Conservation (phyloP, 2,329 filamentous ascomycete species). For the Hypoxylon sp. region DNA sequence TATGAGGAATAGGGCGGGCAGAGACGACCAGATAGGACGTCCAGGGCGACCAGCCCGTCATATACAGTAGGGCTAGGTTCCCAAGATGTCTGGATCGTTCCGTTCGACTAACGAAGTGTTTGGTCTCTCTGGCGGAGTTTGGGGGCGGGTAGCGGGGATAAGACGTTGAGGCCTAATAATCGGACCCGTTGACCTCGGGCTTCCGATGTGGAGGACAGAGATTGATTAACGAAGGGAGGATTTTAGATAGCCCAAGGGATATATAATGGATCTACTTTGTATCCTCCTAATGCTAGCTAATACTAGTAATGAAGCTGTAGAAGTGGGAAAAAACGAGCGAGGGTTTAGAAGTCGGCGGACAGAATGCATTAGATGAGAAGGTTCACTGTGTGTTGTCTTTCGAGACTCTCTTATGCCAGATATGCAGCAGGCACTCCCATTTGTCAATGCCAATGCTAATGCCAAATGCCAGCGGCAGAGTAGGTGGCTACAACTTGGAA, state of each 20-base stretch:
- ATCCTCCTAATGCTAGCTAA: not conserved
- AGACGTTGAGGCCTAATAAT: slow-evolving; percentile 32
- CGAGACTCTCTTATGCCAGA: slow-evolving; percentile 41
- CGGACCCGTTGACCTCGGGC: slow-evolving; percentile 25
- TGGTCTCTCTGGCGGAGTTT: slow-evolving; percentile 33
- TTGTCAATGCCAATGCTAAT: slow-evolving; percentile 44
- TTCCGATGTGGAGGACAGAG: slow-evolving; percentile 18
- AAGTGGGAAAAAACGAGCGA: slow-evolving; percentile 10
- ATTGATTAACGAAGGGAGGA: slow-evolving; percentile 22
- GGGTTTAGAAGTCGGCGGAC: slow-evolving; percentile 29
- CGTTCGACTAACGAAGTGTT: slow-evolving; percentile 26
- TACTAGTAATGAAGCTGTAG: not conserved
- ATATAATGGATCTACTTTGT: slow-evolving; percentile 11
- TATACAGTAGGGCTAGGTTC: slow-evolving; percentile 29
- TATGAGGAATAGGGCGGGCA: slow-evolving; percentile 31
- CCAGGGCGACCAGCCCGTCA: slow-evolving; percentile 36
- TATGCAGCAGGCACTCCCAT: slow-evolving; percentile 40
- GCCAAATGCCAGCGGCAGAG: slow-evolving; percentile 1
- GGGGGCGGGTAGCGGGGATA: slow-evolving; percentile 36
- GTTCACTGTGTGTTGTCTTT: slow-evolving; percentile 42
- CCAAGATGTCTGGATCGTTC: slow-evolving; percentile 17
- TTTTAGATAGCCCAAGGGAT: slow-evolving; percentile 24
- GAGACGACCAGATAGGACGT: slow-evolving; percentile 33
- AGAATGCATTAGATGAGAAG: slow-evolving; percentile 21
- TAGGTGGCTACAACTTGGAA: slow-evolving; percentile 31